These are phyloP conservation scores for Suillus hirtellus DNA, from an alignment of 768 basidiomycete species.

Conservation along the genomic window DNA sequence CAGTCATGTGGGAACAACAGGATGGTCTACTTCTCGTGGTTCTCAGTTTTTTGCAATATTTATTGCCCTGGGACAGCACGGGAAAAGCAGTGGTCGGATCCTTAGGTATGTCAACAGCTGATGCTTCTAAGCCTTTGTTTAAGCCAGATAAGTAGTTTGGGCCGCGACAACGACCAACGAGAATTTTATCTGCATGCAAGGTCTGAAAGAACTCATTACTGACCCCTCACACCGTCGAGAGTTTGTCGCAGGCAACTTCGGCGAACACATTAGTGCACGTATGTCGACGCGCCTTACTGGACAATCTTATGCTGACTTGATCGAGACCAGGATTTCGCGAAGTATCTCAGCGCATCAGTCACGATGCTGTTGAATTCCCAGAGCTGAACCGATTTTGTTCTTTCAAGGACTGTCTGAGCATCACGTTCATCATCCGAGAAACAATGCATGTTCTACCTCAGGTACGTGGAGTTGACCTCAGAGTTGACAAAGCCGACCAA, in stretches of 20 bases:
- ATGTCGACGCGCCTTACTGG: constrained; percentile 19
- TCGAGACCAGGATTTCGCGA: constrained; percentile 31
- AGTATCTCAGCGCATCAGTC: constrained; percentile 31
- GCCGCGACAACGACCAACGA: constrained; percentile 68
- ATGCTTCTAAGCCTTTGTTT: neutral
- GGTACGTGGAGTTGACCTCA: neutral
- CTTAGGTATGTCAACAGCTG: constrained; percentile 33
- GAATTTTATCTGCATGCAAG: constrained; percentile 63
- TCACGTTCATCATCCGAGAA: constrained; percentile 48
- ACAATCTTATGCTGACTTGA: neutral
- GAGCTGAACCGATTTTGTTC: constrained; percentile 35
- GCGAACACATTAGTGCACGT: constrained; percentile 54
- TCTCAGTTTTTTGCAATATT: constrained; percentile 52
- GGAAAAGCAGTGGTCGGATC: constrained; percentile 20
- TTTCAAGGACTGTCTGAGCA: constrained; percentile 25
- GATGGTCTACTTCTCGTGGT: constrained; percentile 61
- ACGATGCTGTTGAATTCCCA: constrained; percentile 38
- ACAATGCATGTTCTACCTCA: constrained; percentile 55
- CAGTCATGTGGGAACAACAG: constrained; percentile 60
- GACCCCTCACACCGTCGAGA: constrained; percentile 55
- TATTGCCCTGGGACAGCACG: constrained; percentile 42
- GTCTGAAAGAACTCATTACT: constrained; percentile 56
- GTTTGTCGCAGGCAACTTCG: constrained; percentile 65
- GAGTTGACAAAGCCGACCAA: neutral
- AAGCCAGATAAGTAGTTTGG: too few relatives aligned